Conservation (phyloP, 257 asterid genomes). For the Lantana camara region DNA sequence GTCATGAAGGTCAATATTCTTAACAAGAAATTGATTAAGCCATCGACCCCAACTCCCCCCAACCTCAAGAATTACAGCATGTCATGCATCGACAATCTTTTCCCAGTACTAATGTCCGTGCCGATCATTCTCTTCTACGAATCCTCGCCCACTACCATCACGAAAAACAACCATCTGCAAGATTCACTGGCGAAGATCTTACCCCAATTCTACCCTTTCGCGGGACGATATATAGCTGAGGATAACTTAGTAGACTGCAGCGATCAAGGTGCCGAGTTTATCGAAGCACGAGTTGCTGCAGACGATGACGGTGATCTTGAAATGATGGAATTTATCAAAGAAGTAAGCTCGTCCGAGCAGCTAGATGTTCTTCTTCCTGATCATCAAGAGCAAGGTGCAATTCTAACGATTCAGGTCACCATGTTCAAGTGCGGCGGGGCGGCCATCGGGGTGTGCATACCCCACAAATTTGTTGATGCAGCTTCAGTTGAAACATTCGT, state of each 20-base stretch:
- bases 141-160: background rate
- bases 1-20: slow-evolving; percentile 15
- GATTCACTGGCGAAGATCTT: slow-evolving; percentile 15
- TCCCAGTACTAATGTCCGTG: background rate
- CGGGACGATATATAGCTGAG: slow-evolving; percentile 21
- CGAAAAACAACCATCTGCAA: background rate
- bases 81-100: slow-evolving; percentile 9
- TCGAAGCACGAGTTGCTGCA: slow-evolving; percentile 20
- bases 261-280: slow-evolving; percentile 30
- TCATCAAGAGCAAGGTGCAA: background rate
- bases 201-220: slow-evolving; percentile 28
- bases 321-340: background rate
- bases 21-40: slow-evolving; percentile 19
- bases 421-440: slow-evolving; percentile 32
- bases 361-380: slow-evolving; percentile 26
- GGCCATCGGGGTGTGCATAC: slow-evolving; percentile 18
- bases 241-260: slow-evolving; percentile 21
- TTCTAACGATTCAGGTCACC: slow-evolving; percentile 23
- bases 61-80: slow-evolving; percentile 4
- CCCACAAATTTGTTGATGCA: slow-evolving; percentile 23
- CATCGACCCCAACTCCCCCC: slow-evolving; percentile 14
- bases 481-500: slow-evolving; percentile 28
- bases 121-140: slow-evolving; percentile 5
- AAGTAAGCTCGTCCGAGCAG: background rate
- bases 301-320: background rate